Percentiles rank a stretch among this genome's conserved stretches.
phyloP scores from a whole-genome alignment of 371 early-diverging fungal species.

The Thermomucor indicae-seudaticae region DNA sequence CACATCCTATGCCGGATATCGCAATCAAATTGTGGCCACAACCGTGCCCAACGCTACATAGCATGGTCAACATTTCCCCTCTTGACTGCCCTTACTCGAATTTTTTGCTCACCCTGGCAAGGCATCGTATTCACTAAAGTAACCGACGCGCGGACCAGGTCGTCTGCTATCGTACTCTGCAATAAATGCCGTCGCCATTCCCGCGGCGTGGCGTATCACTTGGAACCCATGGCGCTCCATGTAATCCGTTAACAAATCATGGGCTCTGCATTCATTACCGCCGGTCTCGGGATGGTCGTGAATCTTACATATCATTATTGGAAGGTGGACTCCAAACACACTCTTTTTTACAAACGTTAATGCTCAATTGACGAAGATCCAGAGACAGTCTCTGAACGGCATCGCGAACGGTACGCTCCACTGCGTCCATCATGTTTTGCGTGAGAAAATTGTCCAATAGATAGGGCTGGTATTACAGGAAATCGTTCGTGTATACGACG shows the following conservation, averaged over 20 bases:
- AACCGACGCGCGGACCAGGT: slow-evolving; percentile 42
- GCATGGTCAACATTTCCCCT: neutral
- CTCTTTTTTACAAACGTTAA: no score
- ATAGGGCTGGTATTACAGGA: no score
- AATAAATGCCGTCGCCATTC: slow-evolving; percentile 60
- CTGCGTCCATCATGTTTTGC: no score
- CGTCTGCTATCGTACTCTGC: slow-evolving; percentile 48
- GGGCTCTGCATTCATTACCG: slow-evolving; percentile 50
- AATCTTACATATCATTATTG: slow-evolving; percentile 34
- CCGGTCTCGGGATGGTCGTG: slow-evolving; percentile 65
- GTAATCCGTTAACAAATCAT: slow-evolving; percentile 48
- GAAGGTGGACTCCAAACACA: no score
- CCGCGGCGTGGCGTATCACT: slow-evolving; percentile 47
- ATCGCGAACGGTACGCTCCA: no score
- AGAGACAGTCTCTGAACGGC: no score
- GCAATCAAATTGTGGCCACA: slow-evolving; percentile 72
- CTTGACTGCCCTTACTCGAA: neutral
- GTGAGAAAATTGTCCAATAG: no score
- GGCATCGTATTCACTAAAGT: slow-evolving; percentile 66
- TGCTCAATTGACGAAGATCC: no score
- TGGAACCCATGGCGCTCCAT: slow-evolving; percentile 51
- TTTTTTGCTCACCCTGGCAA: slow-evolving; percentile 43
- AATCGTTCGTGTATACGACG: no score
- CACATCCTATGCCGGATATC: slow-evolving; percentile 63
- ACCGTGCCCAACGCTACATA: slow-evolving; percentile 54